Base-by-base conservation (phyloP, 2,329 filamentous ascomycete species). In the Penicillium griseofulvum region DNA sequence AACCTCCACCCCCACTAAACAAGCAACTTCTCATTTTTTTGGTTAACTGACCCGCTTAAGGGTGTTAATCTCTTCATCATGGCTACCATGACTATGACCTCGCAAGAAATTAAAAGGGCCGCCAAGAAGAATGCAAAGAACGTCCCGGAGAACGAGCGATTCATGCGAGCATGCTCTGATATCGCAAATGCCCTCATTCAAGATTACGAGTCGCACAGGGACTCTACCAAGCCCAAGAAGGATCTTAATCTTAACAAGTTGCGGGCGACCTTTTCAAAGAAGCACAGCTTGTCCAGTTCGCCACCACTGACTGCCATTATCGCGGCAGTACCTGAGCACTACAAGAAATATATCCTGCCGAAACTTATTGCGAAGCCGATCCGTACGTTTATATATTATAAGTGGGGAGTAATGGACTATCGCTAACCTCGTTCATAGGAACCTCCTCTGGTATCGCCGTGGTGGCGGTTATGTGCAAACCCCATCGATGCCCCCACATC, bases 381-480 rank as follows among this genome's bases (percentile, higher is more conserved):
- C 57, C 83, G 90, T 88, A 81, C 67, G 82, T 78, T 14, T 22
- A 43, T 11, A 47, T 31, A 9, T 16, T 42, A 24, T 24, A 26
- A 5, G 12, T 29, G 4, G 8, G 9, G 2, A 29, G 36, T 26
- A 4, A 5, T 39, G 22, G 31, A 9, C 19, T 42, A 14, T 43
- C 28, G 43, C 52, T 68, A 59, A 68, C 29, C 19, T 66, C 56
- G 31, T 50, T n/a, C 48, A n/a, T 61, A 90, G 86, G 91, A 66
- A 97, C 93, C 16, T 96, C 93, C 0, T 97, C 92, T 49, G 94
- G 94, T 55, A 99, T 99, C 66, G 94, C 94, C 2, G 94, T 99
- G 9, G 94, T 99, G 44, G 94, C 95, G 41, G 95, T 99, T 64
- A 99, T 99, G 94, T 97, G 94, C 83, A 99, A 99, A 75, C 94